A percentile compares a stretch with the other conserved stretches of the same genome.
phyloP scores from a whole-genome alignment of 108 stramenopile genomes.

The Nitzschia sp. region DNA sequence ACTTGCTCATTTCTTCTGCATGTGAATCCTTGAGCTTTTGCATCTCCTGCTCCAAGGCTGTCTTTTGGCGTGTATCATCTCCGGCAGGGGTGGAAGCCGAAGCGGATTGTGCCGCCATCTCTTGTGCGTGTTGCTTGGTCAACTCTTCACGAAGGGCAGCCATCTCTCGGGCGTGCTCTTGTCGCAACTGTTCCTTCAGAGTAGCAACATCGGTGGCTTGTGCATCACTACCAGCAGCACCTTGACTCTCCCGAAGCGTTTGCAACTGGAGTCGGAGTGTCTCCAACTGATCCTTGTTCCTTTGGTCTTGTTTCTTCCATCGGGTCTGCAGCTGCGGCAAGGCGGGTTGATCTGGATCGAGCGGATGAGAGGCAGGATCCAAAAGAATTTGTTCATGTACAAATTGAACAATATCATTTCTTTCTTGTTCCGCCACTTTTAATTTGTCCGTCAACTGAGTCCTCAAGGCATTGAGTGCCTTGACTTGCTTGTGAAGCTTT shows the following conservation, averaged over 20 bases:
- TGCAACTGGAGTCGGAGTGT: conserved; percentile 12
- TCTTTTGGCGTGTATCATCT: conserved; percentile 1
- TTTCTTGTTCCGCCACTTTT: conserved; percentile 54
- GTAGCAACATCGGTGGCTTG: conserved; percentile 44
- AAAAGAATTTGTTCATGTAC: conserved; percentile 64
- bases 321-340: conserved; percentile 12
- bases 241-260: conserved; percentile 14
- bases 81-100: conserved; percentile 14
- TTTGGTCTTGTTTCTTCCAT: conserved; percentile 28
- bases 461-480: conserved; percentile 52
- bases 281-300: conserved; percentile 27
- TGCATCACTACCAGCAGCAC: conserved; percentile 22
- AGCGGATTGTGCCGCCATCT: conserved; percentile 3
- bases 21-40: conserved; percentile 42
- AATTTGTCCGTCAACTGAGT: conserved; percentile 58
- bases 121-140: conserved; percentile 20
- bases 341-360: conserved; percentile 4
- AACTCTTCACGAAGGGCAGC: conserved; percentile 14
- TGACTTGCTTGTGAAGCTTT: conserved; percentile 84
- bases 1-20: conserved; percentile 37
- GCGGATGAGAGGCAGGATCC: conserved; percentile 26
- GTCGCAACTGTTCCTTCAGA: conserved; percentile 55
- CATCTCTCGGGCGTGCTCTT: conserved; percentile 33
- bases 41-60: conserved; percentile 27
- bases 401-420: conserved; percentile 48